A percentile compares a stretch with the other conserved stretches of the same genome.
Conservation (phyloP, 2,329 filamentous ascomycete genomes). For the Beauveria asiatica region DNA sequence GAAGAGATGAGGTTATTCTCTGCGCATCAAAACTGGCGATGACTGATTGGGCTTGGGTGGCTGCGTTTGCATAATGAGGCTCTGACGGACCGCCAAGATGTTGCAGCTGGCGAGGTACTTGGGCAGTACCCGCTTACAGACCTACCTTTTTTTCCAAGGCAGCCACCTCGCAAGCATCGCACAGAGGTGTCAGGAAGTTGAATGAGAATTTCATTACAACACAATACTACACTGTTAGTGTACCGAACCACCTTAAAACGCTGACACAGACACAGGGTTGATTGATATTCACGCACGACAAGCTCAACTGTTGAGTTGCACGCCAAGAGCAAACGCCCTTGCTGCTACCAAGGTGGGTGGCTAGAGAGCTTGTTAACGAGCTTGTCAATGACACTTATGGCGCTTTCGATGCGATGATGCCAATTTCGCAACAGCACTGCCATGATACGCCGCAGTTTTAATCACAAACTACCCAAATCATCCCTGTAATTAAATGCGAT, state of each 20-base stretch:
- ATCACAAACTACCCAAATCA: no score
- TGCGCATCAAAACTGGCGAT: background rate
- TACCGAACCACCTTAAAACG: background rate
- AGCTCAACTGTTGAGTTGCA: no score
- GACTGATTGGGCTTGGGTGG: background rate
- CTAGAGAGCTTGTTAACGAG: no score
- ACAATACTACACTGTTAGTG: background rate
- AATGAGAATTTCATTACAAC: background rate
- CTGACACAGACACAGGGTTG: no score
- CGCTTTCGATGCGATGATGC: no score
- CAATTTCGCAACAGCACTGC: background rate
- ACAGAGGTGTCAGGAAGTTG: no score
- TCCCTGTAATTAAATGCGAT: background rate
- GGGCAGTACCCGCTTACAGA: background rate
- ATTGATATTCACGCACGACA: no score
- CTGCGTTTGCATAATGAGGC: constrained; percentile 3
- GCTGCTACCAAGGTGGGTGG: no score
- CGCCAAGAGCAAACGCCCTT: no score
- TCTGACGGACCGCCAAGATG: constrained; percentile 3
- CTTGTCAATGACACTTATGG: no score
- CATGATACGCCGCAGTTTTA: background rate
- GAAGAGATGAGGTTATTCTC: background rate
- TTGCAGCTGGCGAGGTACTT: background rate
- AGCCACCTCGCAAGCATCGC: no score
- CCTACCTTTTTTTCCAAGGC: no score